These are phyloP conservation scores for Peronosclerospora sorghi DNA, from an alignment of 352 stramenopile genomes.

Conservation along the genomic window DNA sequence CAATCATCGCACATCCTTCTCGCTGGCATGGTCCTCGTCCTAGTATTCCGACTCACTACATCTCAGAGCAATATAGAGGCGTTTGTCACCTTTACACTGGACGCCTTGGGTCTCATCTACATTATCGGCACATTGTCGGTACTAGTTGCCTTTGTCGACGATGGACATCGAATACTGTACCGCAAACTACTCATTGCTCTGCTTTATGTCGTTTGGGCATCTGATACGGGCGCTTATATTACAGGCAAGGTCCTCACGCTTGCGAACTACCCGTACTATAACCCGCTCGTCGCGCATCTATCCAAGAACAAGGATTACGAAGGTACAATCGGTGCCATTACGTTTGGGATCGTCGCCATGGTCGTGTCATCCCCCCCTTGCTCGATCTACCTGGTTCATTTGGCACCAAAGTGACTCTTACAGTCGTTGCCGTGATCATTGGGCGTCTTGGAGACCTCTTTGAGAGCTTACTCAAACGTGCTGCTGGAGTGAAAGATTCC, in stretches of 20 bases:
- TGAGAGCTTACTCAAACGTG: constrained; percentile 91
- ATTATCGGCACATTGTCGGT: constrained; percentile 45
- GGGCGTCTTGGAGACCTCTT: constrained; percentile 93
- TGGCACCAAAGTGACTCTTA: constrained; percentile 74
- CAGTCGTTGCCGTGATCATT: constrained; percentile 84
- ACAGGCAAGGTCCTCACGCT: constrained; percentile 79
- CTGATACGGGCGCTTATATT: constrained; percentile 91
- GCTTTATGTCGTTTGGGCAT: constrained; percentile 63
- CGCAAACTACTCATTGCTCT: constrained; percentile 55
- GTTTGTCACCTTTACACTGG: constrained; percentile 38
- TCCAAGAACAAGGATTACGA: constrained; percentile 97
- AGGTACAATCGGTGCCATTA: constrained; percentile 83
- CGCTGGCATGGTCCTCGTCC: constrained; percentile 22
- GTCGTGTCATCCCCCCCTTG: constrained; percentile 38
- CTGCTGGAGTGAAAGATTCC: constrained; percentile 91
- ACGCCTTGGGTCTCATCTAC: constrained; percentile 48
- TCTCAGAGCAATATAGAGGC: constrained; percentile 17
- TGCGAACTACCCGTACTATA: constrained; percentile 75
- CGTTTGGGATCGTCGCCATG: constrained; percentile 80
- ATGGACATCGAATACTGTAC: constrained; percentile 37
- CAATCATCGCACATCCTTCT: constrained; percentile 28
- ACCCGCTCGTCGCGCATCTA: constrained; percentile 75
- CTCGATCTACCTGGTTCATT: constrained; percentile 63
- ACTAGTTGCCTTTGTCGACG: constrained; percentile 49
- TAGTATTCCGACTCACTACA: constrained; percentile 36